These are phyloP conservation scores for Pleurotus ostreatus DNA, from an alignment of 768 basidiomycete species.

Conservation along the genomic window DNA sequence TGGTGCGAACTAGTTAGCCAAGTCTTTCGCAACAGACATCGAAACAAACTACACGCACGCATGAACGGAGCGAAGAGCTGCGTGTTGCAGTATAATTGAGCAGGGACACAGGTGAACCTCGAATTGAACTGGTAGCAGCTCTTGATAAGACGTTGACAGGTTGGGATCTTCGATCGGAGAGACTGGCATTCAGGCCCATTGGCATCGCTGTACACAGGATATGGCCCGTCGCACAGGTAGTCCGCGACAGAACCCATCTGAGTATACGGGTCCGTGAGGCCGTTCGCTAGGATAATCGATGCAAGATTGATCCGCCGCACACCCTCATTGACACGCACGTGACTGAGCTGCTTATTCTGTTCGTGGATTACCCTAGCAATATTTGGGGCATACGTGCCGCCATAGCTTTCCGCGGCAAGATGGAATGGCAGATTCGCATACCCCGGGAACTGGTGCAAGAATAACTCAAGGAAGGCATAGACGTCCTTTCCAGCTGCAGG, in stretches of 20 bases:
- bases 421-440: conserved; percentile 73
- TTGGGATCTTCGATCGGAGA: conserved; percentile 60
- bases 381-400: conserved; percentile 79
- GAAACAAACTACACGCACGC: conserved; percentile 38
- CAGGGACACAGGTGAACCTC: conserved; percentile 67
- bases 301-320: conserved; percentile 75
- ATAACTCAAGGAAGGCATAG: conserved; percentile 78
- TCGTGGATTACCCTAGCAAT: conserved; percentile 81
- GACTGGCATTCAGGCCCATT: conserved; percentile 64
- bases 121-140: conserved; percentile 63
- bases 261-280: conserved; percentile 75
- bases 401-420: conserved; percentile 79
- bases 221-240: conserved; percentile 79
- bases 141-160: conserved; percentile 71
- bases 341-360: conserved; percentile 57
- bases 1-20: no score
- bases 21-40: neutral
- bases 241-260: conserved; percentile 84
- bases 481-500: conserved; percentile 90
- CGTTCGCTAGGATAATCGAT: conserved; percentile 85
- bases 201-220: conserved; percentile 72
- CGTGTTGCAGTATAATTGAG: conserved; percentile 73
- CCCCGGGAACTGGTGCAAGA: conserved; percentile 71
- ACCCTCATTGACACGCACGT: conserved; percentile 31
- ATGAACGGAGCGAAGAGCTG: conserved; percentile 73